These are phyloP conservation scores for Annulohypoxylon bovei DNA, from an alignment of 495 filamentous ascomycete genomes.

Conservation along the genomic window DNA sequence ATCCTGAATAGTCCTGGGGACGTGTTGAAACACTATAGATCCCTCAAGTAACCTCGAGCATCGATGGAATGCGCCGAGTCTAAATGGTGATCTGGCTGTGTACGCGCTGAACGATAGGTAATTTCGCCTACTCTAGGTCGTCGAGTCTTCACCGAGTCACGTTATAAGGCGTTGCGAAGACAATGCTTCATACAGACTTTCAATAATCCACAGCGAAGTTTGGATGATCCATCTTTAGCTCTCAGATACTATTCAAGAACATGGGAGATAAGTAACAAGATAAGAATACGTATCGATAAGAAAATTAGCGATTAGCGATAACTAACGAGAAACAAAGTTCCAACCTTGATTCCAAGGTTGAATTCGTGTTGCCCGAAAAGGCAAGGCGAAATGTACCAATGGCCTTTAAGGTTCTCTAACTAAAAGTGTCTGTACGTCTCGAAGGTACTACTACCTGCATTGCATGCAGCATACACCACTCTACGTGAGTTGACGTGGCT, in stretches of 20 bases:
- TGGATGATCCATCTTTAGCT: constrained; percentile 21
- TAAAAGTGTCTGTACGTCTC: not conserved
- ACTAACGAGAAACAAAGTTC: constrained; percentile 10
- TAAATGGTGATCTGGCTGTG: not conserved
- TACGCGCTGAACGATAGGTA: not conserved
- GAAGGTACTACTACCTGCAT: constrained; percentile 19
- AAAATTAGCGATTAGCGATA: constrained; percentile 10
- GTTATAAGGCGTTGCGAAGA: constrained; percentile 10
- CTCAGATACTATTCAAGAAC: not conserved
- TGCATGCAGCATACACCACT: constrained; percentile 30
- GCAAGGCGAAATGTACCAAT: constrained; percentile 26
- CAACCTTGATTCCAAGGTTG: not conserved
- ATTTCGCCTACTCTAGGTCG: not conserved
- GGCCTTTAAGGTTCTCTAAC: not conserved
- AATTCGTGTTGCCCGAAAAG: constrained; percentile 33
- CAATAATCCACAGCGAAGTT: constrained; percentile 6
- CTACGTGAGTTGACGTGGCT: constrained; percentile 42
- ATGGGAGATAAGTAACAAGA: constrained; percentile 5
- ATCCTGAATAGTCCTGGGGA: constrained; percentile 29
- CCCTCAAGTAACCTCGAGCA: constrained; percentile 4
- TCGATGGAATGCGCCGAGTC: constrained; percentile 1
- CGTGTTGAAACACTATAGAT: constrained; percentile 9
- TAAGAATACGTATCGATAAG: constrained; percentile 4
- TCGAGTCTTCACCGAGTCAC: not conserved
- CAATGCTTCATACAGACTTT: constrained; percentile 7